Conservation (phyloP, 2,329 filamentous ascomycete genomes). For the Raffaelea arxii region DNA sequence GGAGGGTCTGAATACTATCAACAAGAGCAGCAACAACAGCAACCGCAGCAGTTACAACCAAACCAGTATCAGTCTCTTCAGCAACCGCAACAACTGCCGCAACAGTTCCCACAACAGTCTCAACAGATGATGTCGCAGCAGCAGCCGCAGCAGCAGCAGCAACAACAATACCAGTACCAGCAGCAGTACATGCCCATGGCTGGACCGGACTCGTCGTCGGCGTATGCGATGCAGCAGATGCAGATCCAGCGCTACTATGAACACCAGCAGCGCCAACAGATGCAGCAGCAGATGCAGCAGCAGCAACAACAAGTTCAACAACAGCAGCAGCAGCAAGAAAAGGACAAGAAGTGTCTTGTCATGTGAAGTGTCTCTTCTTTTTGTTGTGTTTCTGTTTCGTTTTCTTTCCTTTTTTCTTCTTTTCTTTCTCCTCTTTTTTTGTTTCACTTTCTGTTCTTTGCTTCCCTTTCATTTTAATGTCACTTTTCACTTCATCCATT, state of each 20-base stretch:
- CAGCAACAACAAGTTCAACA: slow-evolving; percentile 1
- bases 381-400: neutral
- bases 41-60: neutral
- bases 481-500: neutral
- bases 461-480: neutral
- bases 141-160: slow-evolving; percentile 2
- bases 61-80: too few relatives aligned
- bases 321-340: slow-evolving; percentile 3
- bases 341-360: slow-evolving; percentile 9
- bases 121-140: slow-evolving; percentile 1
- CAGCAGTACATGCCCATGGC: neutral
- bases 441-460: neutral
- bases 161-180: slow-evolving; percentile 2
- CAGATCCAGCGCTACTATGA: slow-evolving; percentile 2
- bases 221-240: slow-evolving; percentile 6
- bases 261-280: slow-evolving; percentile 2
- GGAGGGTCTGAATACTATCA: neutral
- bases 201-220: slow-evolving; percentile 8
- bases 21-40: too few relatives aligned
- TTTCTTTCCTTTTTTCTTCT: neutral
- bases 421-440: neutral
- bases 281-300: slow-evolving; percentile 1
- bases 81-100: neutral
- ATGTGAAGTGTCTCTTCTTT: slow-evolving; percentile 9
- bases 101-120: neutral